Base-by-base conservation (phyloP, 805 yeast species). In the Kazachstania bromeliacearum region DNA sequence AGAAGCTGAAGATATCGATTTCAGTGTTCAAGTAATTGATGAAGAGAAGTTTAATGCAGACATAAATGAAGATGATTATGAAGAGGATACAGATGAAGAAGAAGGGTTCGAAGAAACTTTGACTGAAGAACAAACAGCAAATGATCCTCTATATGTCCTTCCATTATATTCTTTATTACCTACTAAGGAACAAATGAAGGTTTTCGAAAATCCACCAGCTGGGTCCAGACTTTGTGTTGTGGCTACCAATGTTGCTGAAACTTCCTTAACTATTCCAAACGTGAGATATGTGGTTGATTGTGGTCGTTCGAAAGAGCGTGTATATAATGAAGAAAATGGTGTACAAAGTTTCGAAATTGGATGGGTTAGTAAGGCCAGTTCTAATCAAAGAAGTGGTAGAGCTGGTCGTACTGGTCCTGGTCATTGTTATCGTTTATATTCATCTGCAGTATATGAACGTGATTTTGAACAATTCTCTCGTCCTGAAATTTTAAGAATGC, bases 351-450 rank as follows among this genome's bases (percentile, higher is more conserved):
- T 82, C 60, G 92, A 84, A 51, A 70, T 92, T 34, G 81, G 75
- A 37, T 92, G 96, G 96, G 68, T 88, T 4, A 81, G 95, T 32
- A 87, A 92, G 50, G 99, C 99, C 2, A 81, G 95, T 40, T 89
- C 97, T 0, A 92, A 77, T 46, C 99, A 92, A 66, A 73, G 99
- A 64, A 64, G 94, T 14, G 97, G 97, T 54, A 78, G 97, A 67
- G 97, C 97, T 34, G 97, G 96, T 55, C 79, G 97, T 70, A 88
- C 96, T 0, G 98, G 97, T 0, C 96, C 98, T 0, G 99, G 99
- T 40, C 97, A 92, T 53, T 85, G 96, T 57, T 92, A 92, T 57
- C 67, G 98, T 41, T 59, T 92, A 10, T 92, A 70, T 51, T 89
- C 97, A 0, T 88, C 97, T 12, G 98, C 98, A 2, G 82, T 94